Conservation (phyloP, 495 filamentous ascomycete species). For the Daldinia decipiens region DNA sequence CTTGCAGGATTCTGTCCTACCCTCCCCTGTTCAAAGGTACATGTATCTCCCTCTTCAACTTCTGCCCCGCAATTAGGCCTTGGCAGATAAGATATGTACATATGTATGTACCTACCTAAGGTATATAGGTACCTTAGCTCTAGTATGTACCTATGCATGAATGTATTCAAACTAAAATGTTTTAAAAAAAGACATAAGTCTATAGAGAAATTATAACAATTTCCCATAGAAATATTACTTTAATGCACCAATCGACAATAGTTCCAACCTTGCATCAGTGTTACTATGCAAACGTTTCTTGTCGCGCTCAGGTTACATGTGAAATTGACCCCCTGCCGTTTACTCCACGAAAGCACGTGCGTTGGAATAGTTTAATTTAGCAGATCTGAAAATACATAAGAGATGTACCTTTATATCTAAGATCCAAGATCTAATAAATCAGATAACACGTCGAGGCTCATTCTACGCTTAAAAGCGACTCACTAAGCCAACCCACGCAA, state of each 20-base stretch:
- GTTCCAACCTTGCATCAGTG: neutral
- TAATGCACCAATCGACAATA: neutral
- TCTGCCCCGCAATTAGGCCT: constrained; percentile 16
- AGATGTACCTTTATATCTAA: constrained; percentile 27
- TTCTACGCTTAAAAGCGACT: constrained; percentile 27
- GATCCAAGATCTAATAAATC: neutral
- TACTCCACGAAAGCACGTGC: constrained; percentile 39
- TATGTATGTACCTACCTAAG: too few relatives aligned
- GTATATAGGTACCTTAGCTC: too few relatives aligned
- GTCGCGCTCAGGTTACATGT: neutral
- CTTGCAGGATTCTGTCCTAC: constrained; percentile 19
- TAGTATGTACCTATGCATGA: neutral
- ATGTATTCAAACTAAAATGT: too few relatives aligned
- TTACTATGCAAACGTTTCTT: neutral
- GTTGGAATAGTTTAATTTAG: neutral
- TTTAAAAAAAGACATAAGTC: neutral
- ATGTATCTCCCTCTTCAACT: neutral
- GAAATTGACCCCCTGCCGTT: neutral
- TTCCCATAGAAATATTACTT: neutral
- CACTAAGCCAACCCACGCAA: neutral
- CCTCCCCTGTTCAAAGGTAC: constrained; percentile 8
- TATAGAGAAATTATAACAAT: neutral
- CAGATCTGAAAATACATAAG: constrained; percentile 14
- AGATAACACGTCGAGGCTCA: neutral
- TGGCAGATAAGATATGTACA: neutral